phyloP scores from a whole-genome alignment of 352 stramenopile species.

The Phytopythium mirpurense region DNA sequence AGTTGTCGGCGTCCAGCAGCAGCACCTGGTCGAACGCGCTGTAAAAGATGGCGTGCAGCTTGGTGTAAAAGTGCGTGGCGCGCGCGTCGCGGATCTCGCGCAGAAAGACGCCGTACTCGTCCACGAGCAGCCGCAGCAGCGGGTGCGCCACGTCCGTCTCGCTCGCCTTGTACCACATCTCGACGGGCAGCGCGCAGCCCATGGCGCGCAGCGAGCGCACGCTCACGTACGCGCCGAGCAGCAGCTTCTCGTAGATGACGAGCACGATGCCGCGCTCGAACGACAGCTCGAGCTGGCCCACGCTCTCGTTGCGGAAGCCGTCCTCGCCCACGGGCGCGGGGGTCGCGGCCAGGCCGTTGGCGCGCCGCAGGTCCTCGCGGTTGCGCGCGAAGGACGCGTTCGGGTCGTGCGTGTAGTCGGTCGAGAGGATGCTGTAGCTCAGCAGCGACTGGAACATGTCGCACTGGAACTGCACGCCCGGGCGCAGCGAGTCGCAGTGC shows the following conservation, averaged over 20 bases:
- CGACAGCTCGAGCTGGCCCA: slow-evolving; percentile 20
- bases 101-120: slow-evolving; percentile 37
- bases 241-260: slow-evolving; percentile 54
- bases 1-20: slow-evolving; percentile 76
- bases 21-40: slow-evolving; percentile 71
- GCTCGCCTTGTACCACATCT: slow-evolving; percentile 60
- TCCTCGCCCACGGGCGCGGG: slow-evolving; percentile 19
- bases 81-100: slow-evolving; percentile 55
- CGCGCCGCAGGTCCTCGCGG: slow-evolving; percentile 17
- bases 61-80: slow-evolving; percentile 60
- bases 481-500: slow-evolving; percentile 54
- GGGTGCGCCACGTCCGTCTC: slow-evolving; percentile 42
- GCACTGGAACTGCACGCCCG: slow-evolving; percentile 42
- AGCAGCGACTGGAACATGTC: slow-evolving; percentile 52
- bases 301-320: slow-evolving; percentile 20
- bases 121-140: slow-evolving; percentile 32
- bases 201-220: slow-evolving; percentile 14
- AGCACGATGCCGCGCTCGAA: slow-evolving; percentile 50
- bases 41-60: slow-evolving; percentile 73
- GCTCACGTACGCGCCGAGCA: slow-evolving; percentile 52
- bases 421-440: slow-evolving; percentile 43
- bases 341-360: slow-evolving; percentile 23
- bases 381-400: slow-evolving; percentile 29
- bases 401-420: slow-evolving; percentile 46
- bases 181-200: slow-evolving; percentile 48